A percentile compares a stretch with the other conserved stretches of the same genome.
phyloP scores from a whole-genome alignment of 345 rosid genomes.

The Citrus unshiu region DNA sequence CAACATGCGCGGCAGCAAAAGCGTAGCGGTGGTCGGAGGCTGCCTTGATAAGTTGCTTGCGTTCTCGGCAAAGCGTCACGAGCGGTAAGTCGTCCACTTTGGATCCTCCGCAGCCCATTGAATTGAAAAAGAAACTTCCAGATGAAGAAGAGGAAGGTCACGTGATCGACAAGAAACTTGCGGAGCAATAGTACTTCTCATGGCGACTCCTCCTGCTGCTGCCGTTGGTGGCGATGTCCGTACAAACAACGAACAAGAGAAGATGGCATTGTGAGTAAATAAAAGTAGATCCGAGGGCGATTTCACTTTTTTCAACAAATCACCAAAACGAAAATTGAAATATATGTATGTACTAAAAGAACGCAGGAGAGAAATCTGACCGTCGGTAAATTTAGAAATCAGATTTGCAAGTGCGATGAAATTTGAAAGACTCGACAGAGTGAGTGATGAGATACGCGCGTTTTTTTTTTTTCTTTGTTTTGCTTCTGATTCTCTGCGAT shows the following conservation, averaged over 20 bases:
- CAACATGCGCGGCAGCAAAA: conserved; percentile 82
- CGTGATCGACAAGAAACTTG: background rate
- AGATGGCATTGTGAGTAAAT: conserved; percentile 23
- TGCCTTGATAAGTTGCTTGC: conserved; percentile 63
- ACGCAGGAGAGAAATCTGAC: conserved; percentile 29
- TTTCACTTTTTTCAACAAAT: background rate
- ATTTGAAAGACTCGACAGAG: background rate
- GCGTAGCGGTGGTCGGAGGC: conserved; percentile 72
- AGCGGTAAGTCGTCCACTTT: conserved; percentile 73
- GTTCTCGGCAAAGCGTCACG: conserved; percentile 72
- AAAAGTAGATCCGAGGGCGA: conserved; percentile 13
- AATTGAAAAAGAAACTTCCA: background rate
- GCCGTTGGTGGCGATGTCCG: background rate
- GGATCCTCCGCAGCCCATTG: conserved; percentile 95
- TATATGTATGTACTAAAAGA: background rate
- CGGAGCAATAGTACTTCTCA: conserved; percentile 14
- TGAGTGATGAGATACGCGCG: conserved; percentile 15
- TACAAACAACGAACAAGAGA: conserved; percentile 4
- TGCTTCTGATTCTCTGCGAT: background rate
- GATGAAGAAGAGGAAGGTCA: background rate
- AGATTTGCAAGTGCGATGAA: conserved; percentile 12
- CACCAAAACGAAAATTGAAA: background rate
- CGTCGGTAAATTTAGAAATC: conserved; percentile 20
- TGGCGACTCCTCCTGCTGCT: conserved; percentile 11
- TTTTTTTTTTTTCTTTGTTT: background rate